Conservation (phyloP, 176 grass and related monocot genomes). For the Triticum monococcum region DNA sequence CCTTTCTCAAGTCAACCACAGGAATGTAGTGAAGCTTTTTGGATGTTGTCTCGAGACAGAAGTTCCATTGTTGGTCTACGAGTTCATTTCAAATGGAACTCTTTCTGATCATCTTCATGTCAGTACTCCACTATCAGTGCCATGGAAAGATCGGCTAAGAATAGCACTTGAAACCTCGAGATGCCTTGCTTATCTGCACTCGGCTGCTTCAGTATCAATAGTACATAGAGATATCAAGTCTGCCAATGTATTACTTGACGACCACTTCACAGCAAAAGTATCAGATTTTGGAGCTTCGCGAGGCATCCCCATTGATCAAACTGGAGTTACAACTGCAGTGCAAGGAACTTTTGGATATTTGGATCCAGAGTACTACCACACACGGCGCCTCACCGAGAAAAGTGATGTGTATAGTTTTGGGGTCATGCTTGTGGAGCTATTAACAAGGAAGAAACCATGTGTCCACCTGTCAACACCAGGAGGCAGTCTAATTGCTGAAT, state of each 20-base stretch:
- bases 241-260: conserved; percentile 43
- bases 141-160: background rate
- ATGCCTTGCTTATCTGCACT: conserved; percentile 21
- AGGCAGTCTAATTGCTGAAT: conserved; percentile 7
- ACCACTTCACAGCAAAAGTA: conserved; percentile 39
- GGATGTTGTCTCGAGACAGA: background rate
- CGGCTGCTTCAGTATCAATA: conserved; percentile 36
- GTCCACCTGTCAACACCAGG: conserved; percentile 4
- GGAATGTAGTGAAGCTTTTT: background rate
- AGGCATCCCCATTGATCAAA: conserved; percentile 43
- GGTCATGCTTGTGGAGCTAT: conserved; percentile 47
- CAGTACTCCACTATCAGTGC: background rate
- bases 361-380: conserved; percentile 51
- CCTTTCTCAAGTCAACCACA: background rate
- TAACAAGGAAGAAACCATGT: conserved; percentile 28
- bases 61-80: background rate
- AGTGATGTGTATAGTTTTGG: conserved; percentile 55
- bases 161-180: background rate
- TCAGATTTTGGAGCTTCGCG: conserved; percentile 57
- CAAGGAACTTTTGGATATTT: conserved; percentile 58
- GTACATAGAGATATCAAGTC: conserved; percentile 54
- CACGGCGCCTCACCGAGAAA: conserved; percentile 32
- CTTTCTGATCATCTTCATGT: background rate
- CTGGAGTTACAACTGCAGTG: conserved; percentile 34
- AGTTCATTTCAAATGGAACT: background rate